Percentiles rank a stretch among this genome's conserved stretches.
Conservation (phyloP, 257 asterid genomes). For the Salvia rosmarinus region DNA sequence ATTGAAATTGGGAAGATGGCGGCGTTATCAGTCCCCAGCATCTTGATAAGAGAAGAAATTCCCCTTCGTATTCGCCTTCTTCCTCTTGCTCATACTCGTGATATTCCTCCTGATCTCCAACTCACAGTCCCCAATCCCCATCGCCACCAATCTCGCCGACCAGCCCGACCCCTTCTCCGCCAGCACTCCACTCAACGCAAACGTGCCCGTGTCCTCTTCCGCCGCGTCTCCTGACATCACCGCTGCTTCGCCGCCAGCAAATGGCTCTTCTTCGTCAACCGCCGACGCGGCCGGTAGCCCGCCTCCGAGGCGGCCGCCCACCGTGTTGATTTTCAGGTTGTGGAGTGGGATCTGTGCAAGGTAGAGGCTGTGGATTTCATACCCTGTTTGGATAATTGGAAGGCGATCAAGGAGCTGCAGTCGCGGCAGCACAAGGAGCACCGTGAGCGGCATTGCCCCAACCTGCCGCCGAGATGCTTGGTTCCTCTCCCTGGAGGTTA, state of each 20-base stretch:
- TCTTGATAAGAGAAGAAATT: slow-evolving; percentile 72
- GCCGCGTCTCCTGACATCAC: neutral
- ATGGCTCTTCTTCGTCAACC: neutral
- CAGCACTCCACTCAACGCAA: neutral
- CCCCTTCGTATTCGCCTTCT: slow-evolving; percentile 69
- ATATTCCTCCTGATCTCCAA: slow-evolving; percentile 66
- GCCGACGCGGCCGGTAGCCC: neutral
- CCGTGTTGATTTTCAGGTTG: slow-evolving; percentile 33
- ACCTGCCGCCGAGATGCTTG: slow-evolving; percentile 70
- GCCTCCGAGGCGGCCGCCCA: slow-evolving; percentile 19
- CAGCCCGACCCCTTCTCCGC: slow-evolving; percentile 31
- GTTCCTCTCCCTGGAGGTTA: slow-evolving; percentile 77
- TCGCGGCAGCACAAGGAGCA: slow-evolving; percentile 85
- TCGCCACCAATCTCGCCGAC: slow-evolving; percentile 42
- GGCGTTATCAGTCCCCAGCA: slow-evolving; percentile 61
- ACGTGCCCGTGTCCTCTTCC: neutral
- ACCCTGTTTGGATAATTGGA: slow-evolving; percentile 86
- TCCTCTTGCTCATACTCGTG: slow-evolving; percentile 60
- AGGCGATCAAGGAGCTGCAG: slow-evolving; percentile 58
- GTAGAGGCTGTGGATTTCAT: slow-evolving; percentile 69
- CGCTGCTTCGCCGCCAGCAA: neutral
- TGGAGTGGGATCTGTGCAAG: slow-evolving; percentile 68
- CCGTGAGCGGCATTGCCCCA: slow-evolving; percentile 93
- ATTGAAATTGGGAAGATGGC: slow-evolving; percentile 29
- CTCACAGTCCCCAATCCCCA: slow-evolving; percentile 55